Conservation (phyloP, 352 stramenopile species). For the Phytophthora syringae region DNA sequence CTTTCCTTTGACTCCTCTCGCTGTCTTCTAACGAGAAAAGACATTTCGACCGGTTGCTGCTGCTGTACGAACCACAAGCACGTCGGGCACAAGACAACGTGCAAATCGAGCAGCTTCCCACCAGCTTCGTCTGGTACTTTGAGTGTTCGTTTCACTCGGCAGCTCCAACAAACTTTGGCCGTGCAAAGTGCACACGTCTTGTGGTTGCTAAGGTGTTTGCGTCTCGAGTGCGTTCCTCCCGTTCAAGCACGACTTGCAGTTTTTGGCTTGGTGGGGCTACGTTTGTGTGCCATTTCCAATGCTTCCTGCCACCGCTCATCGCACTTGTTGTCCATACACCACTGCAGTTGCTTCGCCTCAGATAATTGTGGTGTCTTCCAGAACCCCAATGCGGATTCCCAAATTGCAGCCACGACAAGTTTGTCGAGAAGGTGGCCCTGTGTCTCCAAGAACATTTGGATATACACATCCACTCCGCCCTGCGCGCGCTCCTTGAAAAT, state of each 20-base stretch:
- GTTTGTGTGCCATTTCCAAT: neutral
- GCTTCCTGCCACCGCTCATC: constrained; percentile 2
- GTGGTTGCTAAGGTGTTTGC: constrained; percentile 1
- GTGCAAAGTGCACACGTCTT: constrained; percentile 11
- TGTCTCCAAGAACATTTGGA: constrained; percentile 13
- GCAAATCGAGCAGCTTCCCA: constrained; percentile 6
- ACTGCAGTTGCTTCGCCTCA: constrained; percentile 18
- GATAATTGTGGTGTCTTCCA: constrained; percentile 7
- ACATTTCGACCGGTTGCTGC: constrained; percentile 3
- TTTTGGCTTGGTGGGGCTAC: neutral
- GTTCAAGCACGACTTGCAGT: constrained; percentile 9
- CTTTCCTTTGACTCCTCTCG: neutral
- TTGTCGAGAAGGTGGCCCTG: constrained; percentile 8
- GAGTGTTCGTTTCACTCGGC: constrained; percentile 12
- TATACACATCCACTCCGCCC: constrained; percentile 18
- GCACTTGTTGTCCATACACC: constrained; percentile 20
- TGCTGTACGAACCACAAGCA: constrained; percentile 15
- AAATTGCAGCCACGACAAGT: constrained; percentile 10
- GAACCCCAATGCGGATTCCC: constrained; percentile 8
- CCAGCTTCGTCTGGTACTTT: constrained; percentile 3
- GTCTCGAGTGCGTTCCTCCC: constrained; percentile 6
- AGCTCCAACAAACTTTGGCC: constrained; percentile 5
- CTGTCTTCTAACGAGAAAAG: constrained; percentile 1
- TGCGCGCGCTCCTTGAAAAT: constrained; percentile 14
- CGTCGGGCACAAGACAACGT: constrained; percentile 8